Percentiles rank a stretch among this genome's conserved stretches.
phyloP scores from a whole-genome alignment of 164 flowering plant species.

The Protea cynaroides region DNA sequence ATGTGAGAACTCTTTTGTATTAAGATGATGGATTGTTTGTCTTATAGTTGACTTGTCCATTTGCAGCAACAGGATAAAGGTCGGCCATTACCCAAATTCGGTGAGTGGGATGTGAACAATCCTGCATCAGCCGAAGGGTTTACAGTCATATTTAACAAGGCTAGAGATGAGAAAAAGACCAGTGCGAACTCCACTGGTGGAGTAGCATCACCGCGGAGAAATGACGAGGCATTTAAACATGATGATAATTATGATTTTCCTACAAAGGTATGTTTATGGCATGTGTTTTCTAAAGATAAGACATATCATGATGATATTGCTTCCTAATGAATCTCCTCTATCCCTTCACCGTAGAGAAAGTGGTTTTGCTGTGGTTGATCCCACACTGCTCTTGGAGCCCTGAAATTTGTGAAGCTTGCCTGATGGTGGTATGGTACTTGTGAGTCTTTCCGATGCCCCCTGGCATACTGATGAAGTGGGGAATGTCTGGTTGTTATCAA shows the following conservation, averaged over 20 bases:
- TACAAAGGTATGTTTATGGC: slow-evolving; percentile 12
- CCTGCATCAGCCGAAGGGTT: slow-evolving; percentile 72
- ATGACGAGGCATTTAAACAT: slow-evolving; percentile 16
- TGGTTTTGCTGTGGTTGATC: slow-evolving; percentile 50
- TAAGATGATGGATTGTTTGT: no score
- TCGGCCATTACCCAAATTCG: slow-evolving; percentile 65
- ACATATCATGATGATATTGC: neutral
- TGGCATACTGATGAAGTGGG: neutral
- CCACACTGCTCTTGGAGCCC: neutral
- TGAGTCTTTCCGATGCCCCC: neutral
- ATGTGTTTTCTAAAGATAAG: neutral
- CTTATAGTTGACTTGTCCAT: neutral
- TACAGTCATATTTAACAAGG: slow-evolving; percentile 72
- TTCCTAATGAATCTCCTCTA: neutral
- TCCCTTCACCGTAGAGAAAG: slow-evolving; percentile 25
- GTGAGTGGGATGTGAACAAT: slow-evolving; percentile 80
- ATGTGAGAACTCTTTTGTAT: no score
- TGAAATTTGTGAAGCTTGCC: neutral
- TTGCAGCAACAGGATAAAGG: slow-evolving; percentile 48
- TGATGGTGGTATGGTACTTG: neutral
- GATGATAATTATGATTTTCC: slow-evolving; percentile 16
- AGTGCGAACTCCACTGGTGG: slow-evolving; percentile 21
- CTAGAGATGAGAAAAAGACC: slow-evolving; percentile 70
- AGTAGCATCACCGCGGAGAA: slow-evolving; percentile 22
- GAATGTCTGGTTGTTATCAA: neutral